A percentile compares a stretch with the other conserved stretches of the same genome.
Evolutionary conservation across 148 eudicot genomes (phyloP).

Genomic region (Polygonum aviculare): DNA sequence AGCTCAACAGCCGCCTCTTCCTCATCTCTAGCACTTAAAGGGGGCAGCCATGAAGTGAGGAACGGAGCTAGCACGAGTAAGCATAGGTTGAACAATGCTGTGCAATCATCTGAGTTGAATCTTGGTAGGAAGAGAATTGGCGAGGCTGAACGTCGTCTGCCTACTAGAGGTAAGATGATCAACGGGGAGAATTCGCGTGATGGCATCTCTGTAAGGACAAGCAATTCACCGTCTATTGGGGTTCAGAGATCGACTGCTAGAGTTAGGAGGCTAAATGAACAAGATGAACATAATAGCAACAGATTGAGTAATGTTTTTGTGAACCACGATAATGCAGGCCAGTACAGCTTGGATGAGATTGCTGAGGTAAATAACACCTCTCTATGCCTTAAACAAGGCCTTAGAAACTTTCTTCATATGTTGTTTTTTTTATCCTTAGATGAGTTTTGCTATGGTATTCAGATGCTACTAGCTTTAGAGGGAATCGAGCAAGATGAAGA

Average conservation of each 20-base stretch:
- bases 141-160: not conserved
- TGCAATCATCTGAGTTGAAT: conserved; percentile 9
- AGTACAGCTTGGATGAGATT: not conserved
- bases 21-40: conserved; percentile 15
- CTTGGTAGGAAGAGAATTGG: not conserved
- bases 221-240: not conserved
- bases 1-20: conserved; percentile 7
- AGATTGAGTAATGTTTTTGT: not conserved
- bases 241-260: not conserved
- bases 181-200: not conserved
- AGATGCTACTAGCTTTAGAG: conserved; percentile 5
- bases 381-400: not conserved
- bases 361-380: not conserved
- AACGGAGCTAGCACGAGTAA: not conserved
- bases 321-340: not conserved
- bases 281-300: not conserved
- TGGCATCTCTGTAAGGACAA: conserved; percentile 5
- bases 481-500: not conserved
- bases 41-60: conserved; percentile 14
- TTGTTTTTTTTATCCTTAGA: not conserved
- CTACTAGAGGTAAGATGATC: not conserved
- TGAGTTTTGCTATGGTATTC: not conserved
- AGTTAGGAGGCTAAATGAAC: not conserved
- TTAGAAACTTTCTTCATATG: not conserved
- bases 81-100: not conserved